phyloP scores from a whole-genome alignment of 805 yeast genomes.

The Debaryomyces prosopidis region DNA sequence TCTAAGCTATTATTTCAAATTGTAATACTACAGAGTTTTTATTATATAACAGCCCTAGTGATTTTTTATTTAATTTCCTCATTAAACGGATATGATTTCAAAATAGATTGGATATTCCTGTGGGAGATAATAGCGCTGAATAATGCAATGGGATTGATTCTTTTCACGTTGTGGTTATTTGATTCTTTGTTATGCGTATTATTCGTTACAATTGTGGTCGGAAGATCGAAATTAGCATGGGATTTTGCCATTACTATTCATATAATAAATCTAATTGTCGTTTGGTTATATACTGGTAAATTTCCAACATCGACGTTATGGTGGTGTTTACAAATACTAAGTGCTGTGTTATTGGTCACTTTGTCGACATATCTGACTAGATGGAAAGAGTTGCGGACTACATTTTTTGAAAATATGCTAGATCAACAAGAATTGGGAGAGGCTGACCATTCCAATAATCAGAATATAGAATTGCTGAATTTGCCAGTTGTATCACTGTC shows the following conservation, averaged over 20 bases:
- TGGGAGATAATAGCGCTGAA: conserved; percentile 75
- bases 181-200: conserved; percentile 82
- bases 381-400: conserved; percentile 87
- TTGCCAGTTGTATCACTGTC: conserved; percentile 4
- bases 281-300: conserved; percentile 60
- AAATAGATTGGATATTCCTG: conserved; percentile 70
- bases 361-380: conserved; percentile 88
- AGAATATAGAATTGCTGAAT: conserved; percentile 21
- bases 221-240: conserved; percentile 91
- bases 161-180: conserved; percentile 76
- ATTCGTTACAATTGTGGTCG: conserved; percentile 83
- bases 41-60: conserved; percentile 70
- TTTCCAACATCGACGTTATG: conserved; percentile 75
- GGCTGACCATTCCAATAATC: conserved; percentile 13
- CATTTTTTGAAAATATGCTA: conserved; percentile 82
- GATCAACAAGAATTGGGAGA: conserved; percentile 58
- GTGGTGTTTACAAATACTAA: conserved; percentile 78
- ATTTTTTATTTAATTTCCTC: conserved; percentile 65
- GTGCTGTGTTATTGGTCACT: conserved; percentile 67
- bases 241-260: conserved; percentile 96
- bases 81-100: conserved; percentile 70
- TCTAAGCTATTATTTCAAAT: conserved; percentile 57
- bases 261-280: conserved; percentile 70
- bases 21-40: conserved; percentile 70
- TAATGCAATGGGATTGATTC: conserved; percentile 77